Base-by-base conservation (phyloP, 805 yeast species). In the Candida khao-thaluensis region DNA sequence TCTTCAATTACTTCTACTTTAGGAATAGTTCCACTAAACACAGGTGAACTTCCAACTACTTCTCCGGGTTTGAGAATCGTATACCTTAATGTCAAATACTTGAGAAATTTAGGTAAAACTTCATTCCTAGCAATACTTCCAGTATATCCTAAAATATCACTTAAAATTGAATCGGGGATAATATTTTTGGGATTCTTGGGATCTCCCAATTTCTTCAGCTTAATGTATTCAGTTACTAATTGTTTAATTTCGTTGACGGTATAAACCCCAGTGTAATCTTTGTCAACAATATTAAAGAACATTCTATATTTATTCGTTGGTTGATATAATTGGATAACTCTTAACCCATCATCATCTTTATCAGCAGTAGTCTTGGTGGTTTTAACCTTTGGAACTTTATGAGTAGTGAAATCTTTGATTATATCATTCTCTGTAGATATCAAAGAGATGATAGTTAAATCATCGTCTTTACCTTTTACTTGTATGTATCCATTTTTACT, bases 391-490 rank as follows among this genome's bases (percentile, higher is more conserved):
- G 43, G 49, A 4, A 42, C 35, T 35, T 69, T 79, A 56, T 84
- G 87, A 3, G 91, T 78, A 1, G 76, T 80, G 60, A 86, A 88
- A 30, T 70, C 71, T 26, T 70, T 74, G 17, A 89, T 62, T 26
- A 62, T 70, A 38, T 77, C 74, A 22, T 64, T 60, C 0, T 64
- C 62, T 18, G 62, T 64, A 11, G 71, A 73, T 21, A 79, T 77
- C 1, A 76, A 50, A 6, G 74, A 65, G 2, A 72, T 66, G 15
- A 91, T 67, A 0, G 75, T 71, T 18, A 89, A 64, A 52, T 85
- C 95, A 42, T 90, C 96, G 26, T 82, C 93, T 53, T 87, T 85
- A 6, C 95, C 97, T 49, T 89, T 87, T 17, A 82, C 57, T 41
- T 79, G 79, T 16, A 93, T 44, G 40, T 81, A 76, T 1, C 79